Evolutionary conservation across 805 yeast species (phyloP), one percentile per base, ranked within the genome.

Genomic region (Nematodospora valgi): DNA sequence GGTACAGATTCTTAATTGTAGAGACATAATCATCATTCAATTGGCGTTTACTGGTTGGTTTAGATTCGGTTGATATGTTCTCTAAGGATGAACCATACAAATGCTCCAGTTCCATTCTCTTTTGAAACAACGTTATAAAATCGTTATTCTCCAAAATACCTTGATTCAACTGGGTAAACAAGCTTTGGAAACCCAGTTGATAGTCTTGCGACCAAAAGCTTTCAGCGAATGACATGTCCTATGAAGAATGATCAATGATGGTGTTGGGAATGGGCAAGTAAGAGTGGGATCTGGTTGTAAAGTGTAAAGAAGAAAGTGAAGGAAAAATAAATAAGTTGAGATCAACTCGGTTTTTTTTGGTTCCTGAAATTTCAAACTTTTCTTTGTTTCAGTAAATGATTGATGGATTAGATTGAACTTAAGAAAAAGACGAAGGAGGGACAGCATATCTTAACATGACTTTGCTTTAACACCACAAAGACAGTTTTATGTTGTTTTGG

Each of bases 171-270:
- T 74, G 74, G 15, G 60, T 64, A 45, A 78, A 80, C 6, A 80
- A 60, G 2, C 62, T 58, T 33, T 68, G 62, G 30, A 74, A 57
- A 23, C 85, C 80, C 58, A 71, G 59, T 10, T 68, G 60, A 49
- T 80, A 78, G 51, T 82, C 89, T 19, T 65, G 66, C 6, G 87
- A 70, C 94, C 94, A 84, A 59, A 84, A 84, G 47, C 80, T 76
- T 46, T 82, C 86, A 4, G 86, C 78, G 60, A 84, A 82, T 14
- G 86, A 75, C 72, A 67, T 67, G 27, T 21, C n/a, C 9, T 26
- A 8, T 7, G 29, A 26, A 8, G 11, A 11, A 11, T 7, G 7
- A 22, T 11, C 11, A 11, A 8, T 17, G 10, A 8, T 26, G 29
- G 29, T 26, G 11, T 11, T 10, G 7, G 29, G 11, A 26, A 11